Base-by-base conservation (phyloP, 2,329 filamentous ascomycete species). In the Fusarium illudens region DNA sequence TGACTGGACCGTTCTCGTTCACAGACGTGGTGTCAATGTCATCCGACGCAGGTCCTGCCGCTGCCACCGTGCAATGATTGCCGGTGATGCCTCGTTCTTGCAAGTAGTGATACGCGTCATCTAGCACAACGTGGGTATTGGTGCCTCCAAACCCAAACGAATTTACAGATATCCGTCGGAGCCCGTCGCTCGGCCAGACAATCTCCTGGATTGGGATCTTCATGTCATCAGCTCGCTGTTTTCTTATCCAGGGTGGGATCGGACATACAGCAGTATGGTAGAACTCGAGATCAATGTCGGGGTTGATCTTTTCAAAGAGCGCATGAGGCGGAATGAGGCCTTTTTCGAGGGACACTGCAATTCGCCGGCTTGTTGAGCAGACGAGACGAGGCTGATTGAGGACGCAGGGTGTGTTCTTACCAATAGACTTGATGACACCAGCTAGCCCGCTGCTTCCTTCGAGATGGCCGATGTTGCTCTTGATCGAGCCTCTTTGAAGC, bases 61-160 rank as follows among this genome's bases (percentile, higher is more conserved):
- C 15, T 30, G 48, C 60, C 8, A 60, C n/a, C 1, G 48, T 60
- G 42, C 19, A 19, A 33, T 60, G 55, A 27, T 53, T 48, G 8
- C 48, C 55, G 15, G 19, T 49, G 20, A 60, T 13, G 2, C 27
- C 27, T 4, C 39, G 56, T 4, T 49, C 15, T 6, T 30, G 22
- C 1, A 60, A 49, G 13, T 37, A 49, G 6, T 63, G 48, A 12
- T 32, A 51, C 3, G 56, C 56, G 42, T 63, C 60, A 53, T 62
- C 60, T 6, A 63, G 17, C 1, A 63, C 49, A 4, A 60, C 39
- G 12, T 63, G 56, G 12, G 49, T 49, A 12, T 63, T 63, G 5
- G 49, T 49, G 12, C 60, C 56, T 30, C 60, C 60, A n/a, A 54
- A 63, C 1, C 60, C 56, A 20, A 63, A 63, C 10, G 48, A 42